A percentile compares a stretch with the other conserved stretches of the same genome.
Conservation (phyloP, 2,329 filamentous ascomycete genomes). For the Pezicula radicicola region DNA sequence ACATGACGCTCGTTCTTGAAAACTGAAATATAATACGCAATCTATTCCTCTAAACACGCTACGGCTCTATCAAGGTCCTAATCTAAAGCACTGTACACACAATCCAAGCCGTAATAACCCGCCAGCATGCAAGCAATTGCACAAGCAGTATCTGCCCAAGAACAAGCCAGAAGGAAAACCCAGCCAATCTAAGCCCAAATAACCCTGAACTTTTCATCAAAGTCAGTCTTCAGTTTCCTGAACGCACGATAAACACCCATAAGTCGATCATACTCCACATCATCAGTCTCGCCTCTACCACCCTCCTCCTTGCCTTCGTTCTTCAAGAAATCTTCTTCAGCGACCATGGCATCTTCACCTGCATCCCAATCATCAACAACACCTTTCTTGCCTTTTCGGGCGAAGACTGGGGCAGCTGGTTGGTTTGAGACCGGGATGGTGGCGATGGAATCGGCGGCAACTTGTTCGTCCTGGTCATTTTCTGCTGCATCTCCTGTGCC, state of each 20-base stretch:
- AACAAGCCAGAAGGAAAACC: too few relatives aligned
- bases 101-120: too few relatives aligned
- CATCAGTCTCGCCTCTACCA: constrained; percentile 24
- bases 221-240: constrained; percentile 52
- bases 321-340: constrained; percentile 25
- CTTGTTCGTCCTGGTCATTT: constrained; percentile 29
- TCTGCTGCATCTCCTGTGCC: constrained; percentile 48
- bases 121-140: too few relatives aligned
- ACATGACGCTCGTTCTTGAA: too few relatives aligned
- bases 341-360: constrained; percentile 35
- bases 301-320: constrained; percentile 31
- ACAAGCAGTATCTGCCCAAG: too few relatives aligned
- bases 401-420: constrained; percentile 1
- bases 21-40: too few relatives aligned
- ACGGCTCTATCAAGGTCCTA: too few relatives aligned
- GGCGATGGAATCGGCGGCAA: constrained; percentile 22
- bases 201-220: constrained; percentile 56
- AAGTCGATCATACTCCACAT: constrained; percentile 43
- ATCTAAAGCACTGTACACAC: too few relatives aligned
- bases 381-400: constrained; percentile 29
- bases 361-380: constrained; percentile 50
- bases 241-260: constrained; percentile 58
- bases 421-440: constrained; percentile 4
- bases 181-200: constrained; percentile 23
- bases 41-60: too few relatives aligned